Evolutionary conservation across 2,329 filamentous ascomycete genomes (phyloP).

Genomic region (Fonsecaea pedrosoi): DNA sequence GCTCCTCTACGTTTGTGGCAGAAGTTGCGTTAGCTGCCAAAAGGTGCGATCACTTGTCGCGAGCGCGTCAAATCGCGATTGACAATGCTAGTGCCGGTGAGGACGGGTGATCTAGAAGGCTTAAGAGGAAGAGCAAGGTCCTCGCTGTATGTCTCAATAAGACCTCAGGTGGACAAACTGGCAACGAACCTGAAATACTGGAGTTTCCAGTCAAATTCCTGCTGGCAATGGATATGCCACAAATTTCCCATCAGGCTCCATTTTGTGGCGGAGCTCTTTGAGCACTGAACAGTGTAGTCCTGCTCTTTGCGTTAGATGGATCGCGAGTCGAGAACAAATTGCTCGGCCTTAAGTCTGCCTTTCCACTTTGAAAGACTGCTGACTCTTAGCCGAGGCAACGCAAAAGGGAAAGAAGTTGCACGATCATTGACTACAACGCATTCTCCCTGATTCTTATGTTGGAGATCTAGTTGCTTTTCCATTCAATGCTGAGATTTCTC

Average conservation of each 20-base stretch:
- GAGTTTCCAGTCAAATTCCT: not conserved
- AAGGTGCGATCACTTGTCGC: not conserved
- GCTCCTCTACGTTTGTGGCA: not conserved
- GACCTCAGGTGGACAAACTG: not conserved
- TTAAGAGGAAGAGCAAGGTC: not conserved
- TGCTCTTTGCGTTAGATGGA: too few species aligned
- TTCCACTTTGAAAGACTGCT: too few species aligned
- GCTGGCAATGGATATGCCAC: not conserved
- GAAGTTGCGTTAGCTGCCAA: not conserved
- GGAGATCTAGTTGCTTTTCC: too few species aligned
- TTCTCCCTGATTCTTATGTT: too few species aligned
- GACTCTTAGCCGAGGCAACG: too few species aligned
- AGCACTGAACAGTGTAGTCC: too few species aligned
- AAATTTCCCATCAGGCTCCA: not conserved
- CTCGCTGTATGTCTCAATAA: not conserved
- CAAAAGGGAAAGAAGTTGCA: too few species aligned
- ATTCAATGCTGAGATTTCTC: too few species aligned
- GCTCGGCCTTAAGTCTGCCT: too few species aligned
- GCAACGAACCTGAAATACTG: not conserved
- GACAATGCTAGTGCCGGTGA: not conserved
- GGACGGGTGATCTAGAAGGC: not conserved
- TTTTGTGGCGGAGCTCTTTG: too few species aligned
- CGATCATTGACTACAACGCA: too few species aligned
- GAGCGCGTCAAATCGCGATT: not conserved
- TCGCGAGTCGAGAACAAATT: too few species aligned